phyloP scores from a whole-genome alignment of 306 rosid species.

The Mimosa bimucronata region DNA sequence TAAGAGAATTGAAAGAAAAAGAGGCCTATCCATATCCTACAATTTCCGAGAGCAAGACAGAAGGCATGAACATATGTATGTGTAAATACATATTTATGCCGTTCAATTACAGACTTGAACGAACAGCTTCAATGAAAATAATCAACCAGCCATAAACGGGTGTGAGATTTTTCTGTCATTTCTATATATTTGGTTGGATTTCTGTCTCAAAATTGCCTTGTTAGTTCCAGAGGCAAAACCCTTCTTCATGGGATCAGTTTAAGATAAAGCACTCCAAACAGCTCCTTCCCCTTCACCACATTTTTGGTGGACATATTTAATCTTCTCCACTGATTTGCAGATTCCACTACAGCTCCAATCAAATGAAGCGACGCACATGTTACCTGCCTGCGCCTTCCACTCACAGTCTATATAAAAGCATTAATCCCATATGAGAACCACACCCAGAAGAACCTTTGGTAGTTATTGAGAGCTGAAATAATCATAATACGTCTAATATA shows the following conservation, averaged over 20 bases:
- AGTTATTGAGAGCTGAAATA: neutral
- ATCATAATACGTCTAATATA: constrained; percentile 28
- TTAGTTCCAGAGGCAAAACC: constrained; percentile 33
- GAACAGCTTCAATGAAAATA: constrained; percentile 37
- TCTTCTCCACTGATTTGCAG: constrained; percentile 97
- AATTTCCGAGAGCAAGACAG: neutral
- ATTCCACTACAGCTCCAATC: constrained; percentile 99
- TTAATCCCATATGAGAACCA: constrained; percentile 31
- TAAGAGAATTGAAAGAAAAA: neutral
- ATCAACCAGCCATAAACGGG: constrained; percentile 30
- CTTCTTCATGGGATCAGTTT: constrained; percentile 16
- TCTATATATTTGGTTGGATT: constrained; percentile 24
- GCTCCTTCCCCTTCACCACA: constrained; percentile 96
- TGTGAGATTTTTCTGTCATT: constrained; percentile 29
- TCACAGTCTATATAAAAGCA: constrained; percentile 73
- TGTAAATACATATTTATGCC: constrained; percentile 30
- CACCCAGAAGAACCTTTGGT: neutral
- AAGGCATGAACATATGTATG: constrained; percentile 35
- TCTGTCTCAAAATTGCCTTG: constrained; percentile 36
- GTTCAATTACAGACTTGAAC: constrained; percentile 24
- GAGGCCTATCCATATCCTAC: constrained; percentile 21
- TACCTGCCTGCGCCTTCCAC: constrained; percentile 98
- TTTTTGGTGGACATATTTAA: constrained; percentile 83
- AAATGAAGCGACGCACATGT: constrained; percentile 85
- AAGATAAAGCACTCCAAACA: constrained; percentile 79